Conservation (phyloP, 495 filamentous ascomycete genomes). For the Trichoderma reesei region DNA sequence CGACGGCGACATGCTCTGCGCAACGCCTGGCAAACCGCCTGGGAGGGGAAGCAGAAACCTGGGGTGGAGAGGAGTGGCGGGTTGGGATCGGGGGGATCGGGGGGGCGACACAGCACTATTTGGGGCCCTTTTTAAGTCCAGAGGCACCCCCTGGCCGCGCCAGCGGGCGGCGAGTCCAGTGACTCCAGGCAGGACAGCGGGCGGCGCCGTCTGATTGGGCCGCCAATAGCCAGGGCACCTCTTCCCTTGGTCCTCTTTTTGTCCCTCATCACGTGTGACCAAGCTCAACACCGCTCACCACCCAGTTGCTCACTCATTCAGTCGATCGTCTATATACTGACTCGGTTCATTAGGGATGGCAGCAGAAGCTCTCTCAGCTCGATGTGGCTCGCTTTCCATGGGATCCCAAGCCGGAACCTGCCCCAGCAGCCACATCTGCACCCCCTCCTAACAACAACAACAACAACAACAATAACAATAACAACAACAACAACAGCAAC, state of each 20-base stretch:
- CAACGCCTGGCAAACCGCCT: background rate
- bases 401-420: slow-evolving; percentile 63
- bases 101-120: slow-evolving; percentile 46
- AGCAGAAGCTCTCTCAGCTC: slow-evolving; percentile 72
- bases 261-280: background rate
- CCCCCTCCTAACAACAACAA: slow-evolving; percentile 21
- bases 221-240: background rate
- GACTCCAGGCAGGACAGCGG: slow-evolving; percentile 1
- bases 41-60: slow-evolving; percentile 6
- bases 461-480: too few relatives aligned
- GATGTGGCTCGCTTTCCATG: slow-evolving; percentile 85
- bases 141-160: background rate
- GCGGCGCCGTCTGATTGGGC: slow-evolving; percentile 10
- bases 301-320: background rate
- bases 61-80: slow-evolving; percentile 33
- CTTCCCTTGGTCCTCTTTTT: background rate
- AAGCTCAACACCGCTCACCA: background rate
- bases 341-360: slow-evolving; percentile 65
- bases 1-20: background rate
- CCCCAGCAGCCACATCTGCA: slow-evolving; percentile 23
- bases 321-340: background rate
- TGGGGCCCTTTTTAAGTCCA: slow-evolving; percentile 39
- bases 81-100: slow-evolving; percentile 18
- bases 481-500: too few relatives aligned
- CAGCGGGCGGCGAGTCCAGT: background rate